Conservation (phyloP, 805 yeast species). For the Saccharomyces kudriavzevii region DNA sequence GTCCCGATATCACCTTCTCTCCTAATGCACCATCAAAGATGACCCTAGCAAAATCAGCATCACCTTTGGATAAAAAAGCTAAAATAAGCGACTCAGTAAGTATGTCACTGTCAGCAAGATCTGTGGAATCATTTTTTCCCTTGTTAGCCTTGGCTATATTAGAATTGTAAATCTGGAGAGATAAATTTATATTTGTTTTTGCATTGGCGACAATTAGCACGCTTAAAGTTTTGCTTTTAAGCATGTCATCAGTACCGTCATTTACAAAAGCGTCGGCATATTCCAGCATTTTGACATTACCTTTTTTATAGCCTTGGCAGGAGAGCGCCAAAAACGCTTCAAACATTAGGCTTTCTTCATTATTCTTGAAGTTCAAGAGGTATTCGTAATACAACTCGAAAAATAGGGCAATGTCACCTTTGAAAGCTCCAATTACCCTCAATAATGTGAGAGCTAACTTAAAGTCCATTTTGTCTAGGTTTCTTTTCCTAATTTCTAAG, state of each 20-base stretch:
- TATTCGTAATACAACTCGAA: conserved; percentile 35
- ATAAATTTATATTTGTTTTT: conserved; percentile 32
- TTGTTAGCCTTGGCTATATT: conserved; percentile 35
- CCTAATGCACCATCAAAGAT: conserved; percentile 40
- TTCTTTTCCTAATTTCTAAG: conserved; percentile 29
- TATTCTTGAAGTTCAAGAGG: conserved; percentile 33
- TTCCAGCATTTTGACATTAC: conserved; percentile 26
- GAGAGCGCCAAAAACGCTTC: conserved; percentile 36
- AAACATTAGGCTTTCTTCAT: conserved; percentile 36
- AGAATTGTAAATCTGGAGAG: conserved; percentile 40
- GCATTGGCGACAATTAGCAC: conserved; percentile 37
- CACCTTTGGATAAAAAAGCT: conserved; percentile 37
- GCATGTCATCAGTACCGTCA: conserved; percentile 15
- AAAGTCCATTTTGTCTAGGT: conserved; percentile 28
- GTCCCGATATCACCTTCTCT: conserved; percentile 34
- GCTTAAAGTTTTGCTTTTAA: conserved; percentile 33
- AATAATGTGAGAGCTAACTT: conserved; percentile 12
- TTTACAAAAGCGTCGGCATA: conserved; percentile 35
- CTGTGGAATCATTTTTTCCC: conserved; percentile 20
- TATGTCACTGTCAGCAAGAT: conserved; percentile 35
- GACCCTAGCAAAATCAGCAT: conserved; percentile 47
- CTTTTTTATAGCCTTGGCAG: conserved; percentile 33
- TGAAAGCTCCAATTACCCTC: conserved; percentile 16
- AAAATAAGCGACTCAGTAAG: conserved; percentile 42
- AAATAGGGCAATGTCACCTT: conserved; percentile 20